Evolutionary conservation across 495 filamentous ascomycete genomes (phyloP).

Genomic region (Tuber magnatum): DNA sequence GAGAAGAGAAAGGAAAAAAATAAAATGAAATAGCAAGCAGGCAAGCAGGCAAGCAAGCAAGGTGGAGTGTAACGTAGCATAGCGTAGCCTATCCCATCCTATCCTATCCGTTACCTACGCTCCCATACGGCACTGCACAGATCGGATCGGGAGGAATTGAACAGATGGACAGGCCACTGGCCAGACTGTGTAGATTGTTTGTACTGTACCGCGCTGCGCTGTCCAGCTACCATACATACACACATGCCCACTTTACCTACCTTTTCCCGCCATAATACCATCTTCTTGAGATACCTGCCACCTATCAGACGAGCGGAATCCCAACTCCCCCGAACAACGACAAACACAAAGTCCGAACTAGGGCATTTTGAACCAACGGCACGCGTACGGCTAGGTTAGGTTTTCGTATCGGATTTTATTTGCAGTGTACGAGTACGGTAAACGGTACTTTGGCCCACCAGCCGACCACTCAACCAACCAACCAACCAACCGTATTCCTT

Average conservation of each 20-base stretch:
- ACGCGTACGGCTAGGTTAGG: no score
- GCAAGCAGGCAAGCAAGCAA: background rate
- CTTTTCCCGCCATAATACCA: no score
- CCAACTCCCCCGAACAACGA: background rate
- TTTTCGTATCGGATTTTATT: background rate
- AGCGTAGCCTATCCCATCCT: background rate
- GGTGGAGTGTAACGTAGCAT: background rate
- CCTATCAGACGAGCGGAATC: background rate
- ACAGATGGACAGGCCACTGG: background rate
- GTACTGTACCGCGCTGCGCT: background rate
- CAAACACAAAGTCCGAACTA: background rate
- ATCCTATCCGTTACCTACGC: no score
- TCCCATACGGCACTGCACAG: background rate
- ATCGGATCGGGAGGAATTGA: background rate
- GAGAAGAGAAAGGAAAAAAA: background rate
- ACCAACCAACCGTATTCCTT: no score
- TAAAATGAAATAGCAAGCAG: background rate
- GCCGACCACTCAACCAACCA: no score
- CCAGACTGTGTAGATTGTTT: slow-evolving; percentile 2
- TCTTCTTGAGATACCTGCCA: no score
- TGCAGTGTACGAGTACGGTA: no score
- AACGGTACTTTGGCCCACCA: no score
- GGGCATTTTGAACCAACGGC: background rate
- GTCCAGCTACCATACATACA: background rate
- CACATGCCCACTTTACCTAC: no score